Percentiles rank a stretch among this genome's conserved stretches.
Evolutionary conservation across 306 rosid species (phyloP).

Genomic region (Vicia villosa): DNA sequence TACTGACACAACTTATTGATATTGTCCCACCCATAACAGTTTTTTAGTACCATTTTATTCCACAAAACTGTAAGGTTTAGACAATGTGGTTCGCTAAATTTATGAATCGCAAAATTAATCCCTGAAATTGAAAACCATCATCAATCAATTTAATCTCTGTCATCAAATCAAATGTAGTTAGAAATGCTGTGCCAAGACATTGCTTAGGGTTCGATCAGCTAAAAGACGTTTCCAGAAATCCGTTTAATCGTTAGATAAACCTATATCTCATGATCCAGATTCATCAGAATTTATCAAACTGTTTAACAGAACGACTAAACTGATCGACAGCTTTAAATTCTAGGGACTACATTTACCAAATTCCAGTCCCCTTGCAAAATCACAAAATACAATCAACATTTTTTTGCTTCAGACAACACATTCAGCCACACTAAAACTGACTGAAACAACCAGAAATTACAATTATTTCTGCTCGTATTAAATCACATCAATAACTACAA

Average conservation of each 20-base stretch:
- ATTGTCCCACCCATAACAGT: neutral
- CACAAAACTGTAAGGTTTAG: neutral
- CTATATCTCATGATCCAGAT: neutral
- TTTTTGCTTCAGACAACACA: conserved; percentile 1
- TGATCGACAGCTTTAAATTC: neutral
- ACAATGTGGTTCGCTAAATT: neutral
- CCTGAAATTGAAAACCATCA: neutral
- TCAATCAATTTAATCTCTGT: neutral
- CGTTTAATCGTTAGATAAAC: neutral
- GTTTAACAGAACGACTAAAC: neutral
- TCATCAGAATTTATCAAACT: neutral
- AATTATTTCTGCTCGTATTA: neutral
- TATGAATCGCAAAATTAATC: neutral
- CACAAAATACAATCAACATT: no score
- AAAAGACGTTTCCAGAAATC: neutral
- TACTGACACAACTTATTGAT: conserved; percentile 6
- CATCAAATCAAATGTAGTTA: neutral
- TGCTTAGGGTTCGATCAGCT: neutral
- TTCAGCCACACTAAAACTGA: neutral
- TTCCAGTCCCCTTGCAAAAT: neutral
- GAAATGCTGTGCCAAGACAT: neutral
- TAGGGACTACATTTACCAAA: neutral
- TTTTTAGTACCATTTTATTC: neutral
- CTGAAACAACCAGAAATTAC: neutral
- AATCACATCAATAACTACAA: conserved; percentile 1